Percentiles rank a stretch among this genome's conserved stretches.
These are phyloP conservation scores for Leucaena leucocephala DNA, from an alignment of 306 rosid genomes.

Conservation along the genomic window DNA sequence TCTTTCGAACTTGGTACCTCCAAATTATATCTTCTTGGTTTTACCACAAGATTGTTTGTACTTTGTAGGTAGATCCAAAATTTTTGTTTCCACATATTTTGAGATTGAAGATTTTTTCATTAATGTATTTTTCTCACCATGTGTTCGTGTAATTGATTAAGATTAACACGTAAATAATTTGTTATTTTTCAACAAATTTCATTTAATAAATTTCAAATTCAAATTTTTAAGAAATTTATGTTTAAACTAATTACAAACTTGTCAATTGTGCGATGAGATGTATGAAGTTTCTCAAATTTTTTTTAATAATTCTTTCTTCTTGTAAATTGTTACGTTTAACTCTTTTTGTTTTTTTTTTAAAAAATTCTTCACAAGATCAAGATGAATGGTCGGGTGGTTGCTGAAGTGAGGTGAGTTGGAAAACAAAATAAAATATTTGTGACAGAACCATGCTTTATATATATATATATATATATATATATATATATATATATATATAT, in stretches of 20 bases:
- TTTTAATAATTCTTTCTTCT: background rate
- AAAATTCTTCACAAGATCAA: background rate
- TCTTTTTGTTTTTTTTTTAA: no score
- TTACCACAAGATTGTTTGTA: background rate
- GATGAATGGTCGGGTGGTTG: background rate
- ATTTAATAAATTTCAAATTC: background rate
- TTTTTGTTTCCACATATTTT: background rate
- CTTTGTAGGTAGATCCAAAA: background rate
- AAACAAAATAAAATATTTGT: background rate
- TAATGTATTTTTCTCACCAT: background rate
- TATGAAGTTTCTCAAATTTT: background rate
- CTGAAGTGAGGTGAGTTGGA: background rate
- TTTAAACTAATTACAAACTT: background rate
- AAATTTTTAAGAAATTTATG: background rate
- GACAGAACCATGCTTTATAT: no score
- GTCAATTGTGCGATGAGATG: background rate
- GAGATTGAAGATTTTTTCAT: background rate
- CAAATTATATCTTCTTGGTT: background rate
- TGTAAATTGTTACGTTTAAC: background rate
- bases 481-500: no score
- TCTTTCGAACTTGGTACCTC: no score
- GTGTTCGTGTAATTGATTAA: background rate
- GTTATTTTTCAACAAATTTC: background rate
- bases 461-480: no score
- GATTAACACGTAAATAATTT: background rate